A percentile compares a stretch with the other conserved stretches of the same genome.
Conservation (phyloP, 345 rosid species). For the Eucalyptus coolabah region DNA sequence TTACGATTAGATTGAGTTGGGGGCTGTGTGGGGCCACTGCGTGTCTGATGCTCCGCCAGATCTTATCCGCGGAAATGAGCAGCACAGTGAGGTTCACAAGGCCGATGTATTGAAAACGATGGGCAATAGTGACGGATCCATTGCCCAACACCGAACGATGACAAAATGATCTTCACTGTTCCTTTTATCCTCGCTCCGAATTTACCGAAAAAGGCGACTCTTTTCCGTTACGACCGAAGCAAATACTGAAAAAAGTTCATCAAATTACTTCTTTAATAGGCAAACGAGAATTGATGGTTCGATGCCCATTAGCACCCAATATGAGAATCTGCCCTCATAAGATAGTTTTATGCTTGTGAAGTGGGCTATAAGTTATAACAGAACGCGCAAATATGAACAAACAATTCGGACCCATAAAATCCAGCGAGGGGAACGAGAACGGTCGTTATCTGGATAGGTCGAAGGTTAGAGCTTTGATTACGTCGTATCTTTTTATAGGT, state of each 20-base stretch:
- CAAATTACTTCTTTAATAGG: not conserved
- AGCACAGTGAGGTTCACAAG: not conserved
- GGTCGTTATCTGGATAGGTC: not conserved
- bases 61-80: slow-evolving; percentile 12
- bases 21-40: not conserved
- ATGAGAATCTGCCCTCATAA: not conserved
- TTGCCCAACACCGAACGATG: not conserved
- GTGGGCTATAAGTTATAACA: not conserved
- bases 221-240: not conserved
- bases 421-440: not conserved
- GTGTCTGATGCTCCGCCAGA: slow-evolving; percentile 3
- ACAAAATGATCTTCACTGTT: not conserved
- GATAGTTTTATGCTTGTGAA: not conserved
- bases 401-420: not conserved
- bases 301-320: not conserved
- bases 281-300: not conserved
- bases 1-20: not conserved
- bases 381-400: not conserved
- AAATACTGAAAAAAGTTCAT: not conserved
- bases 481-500: not conserved
- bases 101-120: not conserved
- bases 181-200: not conserved
- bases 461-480: not conserved
- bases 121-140: not conserved
- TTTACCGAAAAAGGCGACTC: not conserved